Evolutionary conservation across 2,329 filamentous ascomycete species (phyloP).

Genomic region (Myriosclerotinia duriaeana): DNA sequence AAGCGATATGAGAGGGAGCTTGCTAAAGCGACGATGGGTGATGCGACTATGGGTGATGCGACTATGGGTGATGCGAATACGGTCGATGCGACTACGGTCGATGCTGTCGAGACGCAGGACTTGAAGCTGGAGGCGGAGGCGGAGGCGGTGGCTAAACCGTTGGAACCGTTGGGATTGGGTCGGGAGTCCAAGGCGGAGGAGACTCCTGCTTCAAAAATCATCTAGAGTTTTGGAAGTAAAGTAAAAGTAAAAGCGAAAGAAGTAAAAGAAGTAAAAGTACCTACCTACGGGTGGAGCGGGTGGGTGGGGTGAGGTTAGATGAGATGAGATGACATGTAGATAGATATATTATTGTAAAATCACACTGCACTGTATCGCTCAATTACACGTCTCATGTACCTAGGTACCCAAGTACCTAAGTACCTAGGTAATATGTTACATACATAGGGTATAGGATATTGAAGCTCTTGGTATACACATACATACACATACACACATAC

Average conservation of each 20-base stretch:
- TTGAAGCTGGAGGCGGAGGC: neutral
- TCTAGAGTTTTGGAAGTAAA: neutral
- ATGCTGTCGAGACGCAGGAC: neutral
- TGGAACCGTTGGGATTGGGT: too few relatives aligned
- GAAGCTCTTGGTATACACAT: too few relatives aligned
- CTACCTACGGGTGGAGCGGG: too few relatives aligned
- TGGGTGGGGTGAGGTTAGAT: too few relatives aligned
- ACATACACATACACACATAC: neutral
- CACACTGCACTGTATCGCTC: neutral
- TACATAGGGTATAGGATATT: too few relatives aligned
- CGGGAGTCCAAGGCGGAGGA: neutral
- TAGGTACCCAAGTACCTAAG: neutral
- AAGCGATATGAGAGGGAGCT: neutral
- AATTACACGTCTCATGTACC: too few relatives aligned
- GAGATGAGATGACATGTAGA: too few relatives aligned
- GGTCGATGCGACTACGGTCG: too few relatives aligned
- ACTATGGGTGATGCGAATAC: too few relatives aligned
- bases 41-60: too few relatives aligned
- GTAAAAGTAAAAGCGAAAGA: neutral
- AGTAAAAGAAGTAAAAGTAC: neutral
- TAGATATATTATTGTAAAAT: constrained; percentile 10
- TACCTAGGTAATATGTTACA: too few relatives aligned
- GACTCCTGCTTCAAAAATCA: neutral
- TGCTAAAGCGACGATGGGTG: neutral
- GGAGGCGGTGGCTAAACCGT: neutral